Percentiles rank a stretch among this genome's conserved stretches.
Conservation (phyloP, 148 eudicot species). For the Chenopodium formosanum region DNA sequence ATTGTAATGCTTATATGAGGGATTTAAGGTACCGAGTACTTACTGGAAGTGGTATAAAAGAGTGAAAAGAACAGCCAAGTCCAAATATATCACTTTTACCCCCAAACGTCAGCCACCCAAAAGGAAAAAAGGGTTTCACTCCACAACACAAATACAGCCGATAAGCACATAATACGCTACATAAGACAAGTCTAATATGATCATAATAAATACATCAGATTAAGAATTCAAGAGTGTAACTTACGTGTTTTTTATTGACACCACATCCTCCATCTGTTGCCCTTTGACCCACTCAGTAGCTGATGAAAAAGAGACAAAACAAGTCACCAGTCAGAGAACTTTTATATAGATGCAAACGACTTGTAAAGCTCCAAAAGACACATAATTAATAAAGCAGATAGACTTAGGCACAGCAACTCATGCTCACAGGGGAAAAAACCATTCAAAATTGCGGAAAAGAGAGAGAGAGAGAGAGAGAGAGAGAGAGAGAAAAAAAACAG, state of each 20-base stretch:
- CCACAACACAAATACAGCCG: not conserved
- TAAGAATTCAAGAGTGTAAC: constrained; percentile 9
- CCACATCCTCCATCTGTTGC: constrained; percentile 77
- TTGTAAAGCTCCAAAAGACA: not conserved
- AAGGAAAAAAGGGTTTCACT: too few species aligned
- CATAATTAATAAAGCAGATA: not conserved
- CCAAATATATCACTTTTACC: not conserved
- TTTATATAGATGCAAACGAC: not conserved
- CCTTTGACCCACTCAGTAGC: constrained; percentile 99
- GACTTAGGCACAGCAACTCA: not conserved
- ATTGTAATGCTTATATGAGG: too few species aligned
- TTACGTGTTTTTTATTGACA: constrained; percentile 89
- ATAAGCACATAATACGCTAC: too few species aligned
- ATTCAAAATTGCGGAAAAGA: too few species aligned
- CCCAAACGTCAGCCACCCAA: too few species aligned
- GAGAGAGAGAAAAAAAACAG: too few species aligned
- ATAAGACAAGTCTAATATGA: too few species aligned
- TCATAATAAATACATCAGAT: not conserved
- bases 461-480: too few species aligned
- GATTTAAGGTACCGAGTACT: too few species aligned
- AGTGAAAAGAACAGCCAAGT: not conserved
- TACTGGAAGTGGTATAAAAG: too few species aligned
- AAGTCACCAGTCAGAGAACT: constrained; percentile 15
- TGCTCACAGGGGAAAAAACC: not conserved
- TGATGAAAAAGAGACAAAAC: constrained; percentile 34